phyloP scores from a whole-genome alignment of 768 basidiomycete genomes.

The Peribolospora kevripleyi region DNA sequence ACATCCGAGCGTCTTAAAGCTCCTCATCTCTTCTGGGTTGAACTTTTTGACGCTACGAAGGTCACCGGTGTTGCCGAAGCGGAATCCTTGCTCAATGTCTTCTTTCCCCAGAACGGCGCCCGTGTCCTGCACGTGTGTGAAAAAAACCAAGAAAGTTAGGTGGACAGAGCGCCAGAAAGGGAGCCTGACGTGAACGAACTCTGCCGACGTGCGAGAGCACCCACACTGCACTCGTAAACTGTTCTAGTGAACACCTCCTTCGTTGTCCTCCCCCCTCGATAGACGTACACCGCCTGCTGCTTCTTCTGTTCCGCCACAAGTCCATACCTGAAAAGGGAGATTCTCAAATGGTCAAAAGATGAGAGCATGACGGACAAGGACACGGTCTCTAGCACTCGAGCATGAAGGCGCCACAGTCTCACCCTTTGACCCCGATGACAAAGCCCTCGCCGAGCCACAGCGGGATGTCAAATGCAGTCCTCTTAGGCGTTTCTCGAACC shows the following conservation, averaged over 20 bases:
- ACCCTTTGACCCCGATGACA: slow-evolving; percentile 62
- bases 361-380: no score
- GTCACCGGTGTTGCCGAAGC: slow-evolving; percentile 14
- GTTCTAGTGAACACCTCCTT: no score
- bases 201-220: no score
- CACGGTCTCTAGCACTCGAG: no score
- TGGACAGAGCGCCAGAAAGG: no score
- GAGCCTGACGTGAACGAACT: no score
- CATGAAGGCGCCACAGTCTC: no score
- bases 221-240: no score
- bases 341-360: slow-evolving; percentile 8
- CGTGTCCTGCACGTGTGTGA: slow-evolving; percentile 13
- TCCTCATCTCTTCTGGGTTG: slow-evolving; percentile 10
- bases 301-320: slow-evolving; percentile 71
- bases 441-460: slow-evolving; percentile 52
- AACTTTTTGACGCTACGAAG: slow-evolving; percentile 33
- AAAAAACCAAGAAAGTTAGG: no score
- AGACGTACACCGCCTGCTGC: slow-evolving; percentile 56
- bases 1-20: slow-evolving; percentile 38
- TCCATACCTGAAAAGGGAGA: slow-evolving; percentile 38
- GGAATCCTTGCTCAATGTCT: slow-evolving; percentile 21
- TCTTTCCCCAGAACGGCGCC: slow-evolving; percentile 17
- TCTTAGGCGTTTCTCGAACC: slow-evolving; percentile 58
- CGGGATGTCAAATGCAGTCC: slow-evolving; percentile 56
- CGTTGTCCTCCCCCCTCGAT: no score